Evolutionary conservation across 2,329 filamentous ascomycete species (phyloP).

Genomic region (Fusarium drepaniforme): DNA sequence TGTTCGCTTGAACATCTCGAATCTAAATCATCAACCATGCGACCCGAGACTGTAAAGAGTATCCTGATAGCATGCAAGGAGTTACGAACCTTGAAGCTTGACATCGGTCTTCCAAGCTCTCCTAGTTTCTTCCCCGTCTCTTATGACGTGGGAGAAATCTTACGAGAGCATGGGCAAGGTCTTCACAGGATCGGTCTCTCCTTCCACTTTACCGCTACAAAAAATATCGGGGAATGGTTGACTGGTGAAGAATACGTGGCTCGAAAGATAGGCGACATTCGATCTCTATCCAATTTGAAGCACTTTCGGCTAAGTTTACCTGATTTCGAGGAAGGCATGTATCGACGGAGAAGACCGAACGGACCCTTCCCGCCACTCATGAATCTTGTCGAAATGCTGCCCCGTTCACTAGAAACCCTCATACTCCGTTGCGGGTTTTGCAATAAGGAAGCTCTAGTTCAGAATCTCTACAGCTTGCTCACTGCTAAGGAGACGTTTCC

Average conservation of each 20-base stretch:
- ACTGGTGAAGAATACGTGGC: neutral
- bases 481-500: neutral
- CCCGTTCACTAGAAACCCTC: neutral
- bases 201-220: neutral
- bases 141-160: neutral
- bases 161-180: neutral
- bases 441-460: neutral
- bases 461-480: neutral
- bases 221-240: neutral
- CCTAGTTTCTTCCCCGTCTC: neutral
- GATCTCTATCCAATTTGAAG: neutral
- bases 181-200: neutral
- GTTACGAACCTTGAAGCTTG: neutral
- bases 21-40: neutral
- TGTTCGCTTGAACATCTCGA: neutral
- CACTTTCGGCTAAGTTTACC: neutral
- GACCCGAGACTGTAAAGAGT: neutral
- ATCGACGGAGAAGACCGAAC: neutral
- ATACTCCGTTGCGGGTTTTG: neutral
- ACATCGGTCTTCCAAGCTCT: neutral
- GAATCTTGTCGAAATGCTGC: neutral
- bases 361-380: neutral
- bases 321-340: neutral
- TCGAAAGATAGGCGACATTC: neutral
- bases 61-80: neutral